A percentile compares a stretch with the other conserved stretches of the same genome.
These are phyloP conservation scores for Piloderma croceum DNA, from an alignment of 768 basidiomycete species.

Conservation along the genomic window DNA sequence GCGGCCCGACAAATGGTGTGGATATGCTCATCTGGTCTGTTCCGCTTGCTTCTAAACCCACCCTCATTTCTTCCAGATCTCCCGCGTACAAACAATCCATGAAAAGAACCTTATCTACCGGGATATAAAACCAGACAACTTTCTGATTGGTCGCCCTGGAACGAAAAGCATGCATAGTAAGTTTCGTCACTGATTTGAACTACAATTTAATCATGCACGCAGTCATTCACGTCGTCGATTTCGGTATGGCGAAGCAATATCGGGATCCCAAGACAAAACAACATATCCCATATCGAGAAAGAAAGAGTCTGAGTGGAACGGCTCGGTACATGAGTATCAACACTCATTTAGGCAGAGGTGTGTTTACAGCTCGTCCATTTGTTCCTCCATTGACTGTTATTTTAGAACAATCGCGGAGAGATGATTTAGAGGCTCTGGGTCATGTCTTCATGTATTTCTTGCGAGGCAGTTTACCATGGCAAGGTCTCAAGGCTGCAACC, in stretches of 20 bases:
- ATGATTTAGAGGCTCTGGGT: slow-evolving; percentile 97
- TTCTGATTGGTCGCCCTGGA: slow-evolving; percentile 89
- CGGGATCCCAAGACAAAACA: slow-evolving; percentile 99
- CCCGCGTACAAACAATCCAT: slow-evolving; percentile 95
- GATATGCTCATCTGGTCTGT: slow-evolving; percentile 5
- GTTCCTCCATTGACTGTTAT: slow-evolving; percentile 3
- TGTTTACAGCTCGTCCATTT: slow-evolving; percentile 14
- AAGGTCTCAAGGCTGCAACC: slow-evolving; percentile 97
- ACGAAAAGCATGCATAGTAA: slow-evolving; percentile 84
- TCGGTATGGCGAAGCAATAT: slow-evolving; percentile 99
- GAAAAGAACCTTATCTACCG: slow-evolving; percentile 99
- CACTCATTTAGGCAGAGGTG: slow-evolving; percentile 95
- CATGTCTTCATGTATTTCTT: slow-evolving; percentile 99
- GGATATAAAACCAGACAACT: slow-evolving; percentile 99
- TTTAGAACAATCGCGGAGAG: slow-evolving; percentile 87
- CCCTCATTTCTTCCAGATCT: slow-evolving; percentile 48
- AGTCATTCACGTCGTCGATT: slow-evolving; percentile 95
- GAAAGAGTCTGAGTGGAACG: slow-evolving; percentile 94
- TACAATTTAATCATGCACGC: slow-evolving; percentile 2
- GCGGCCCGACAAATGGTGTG: slow-evolving; percentile 93
- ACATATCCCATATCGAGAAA: slow-evolving; percentile 97
- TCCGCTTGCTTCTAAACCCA: slow-evolving; percentile 6
- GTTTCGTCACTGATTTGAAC: slow-evolving; percentile 18
- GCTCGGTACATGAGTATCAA: slow-evolving; percentile 99
- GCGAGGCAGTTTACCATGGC: slow-evolving; percentile 96